Percentiles rank a stretch among this genome's conserved stretches.
phyloP scores from a whole-genome alignment of 2,329 filamentous ascomycete species.

The Venturiaceae sp. region DNA sequence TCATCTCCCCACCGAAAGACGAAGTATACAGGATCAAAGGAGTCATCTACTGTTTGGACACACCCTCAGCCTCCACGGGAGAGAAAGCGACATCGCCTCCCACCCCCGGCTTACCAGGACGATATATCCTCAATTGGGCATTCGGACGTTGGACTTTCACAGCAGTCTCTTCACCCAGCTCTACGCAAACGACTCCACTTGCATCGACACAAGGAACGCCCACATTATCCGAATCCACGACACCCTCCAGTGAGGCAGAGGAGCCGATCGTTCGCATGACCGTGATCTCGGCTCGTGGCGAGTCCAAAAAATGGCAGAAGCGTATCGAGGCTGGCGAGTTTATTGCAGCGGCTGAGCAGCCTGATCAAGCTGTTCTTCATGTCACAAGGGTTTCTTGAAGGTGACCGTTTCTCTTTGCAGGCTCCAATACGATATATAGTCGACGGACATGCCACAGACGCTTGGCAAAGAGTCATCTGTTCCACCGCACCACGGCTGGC shows the following conservation, averaged over 20 bases:
- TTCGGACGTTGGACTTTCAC: slow-evolving; percentile 95
- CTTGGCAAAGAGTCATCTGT: too few relatives aligned
- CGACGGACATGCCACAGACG: too few relatives aligned
- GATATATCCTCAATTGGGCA: slow-evolving; percentile 96
- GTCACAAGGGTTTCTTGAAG: not conserved
- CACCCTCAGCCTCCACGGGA: slow-evolving; percentile 38
- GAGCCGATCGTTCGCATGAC: slow-evolving; percentile 59
- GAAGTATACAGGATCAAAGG: slow-evolving; percentile 94
- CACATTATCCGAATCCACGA: slow-evolving; percentile 15
- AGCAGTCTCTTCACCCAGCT: slow-evolving; percentile 30
- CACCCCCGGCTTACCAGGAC: slow-evolving; percentile 29
- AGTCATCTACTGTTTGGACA: slow-evolving; percentile 38
- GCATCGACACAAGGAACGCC: slow-evolving; percentile 16
- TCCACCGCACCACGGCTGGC: too few relatives aligned
- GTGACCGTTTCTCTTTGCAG: too few relatives aligned
- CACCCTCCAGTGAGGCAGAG: slow-evolving; percentile 33
- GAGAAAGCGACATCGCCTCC: slow-evolving; percentile 19
- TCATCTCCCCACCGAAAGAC: slow-evolving; percentile 73
- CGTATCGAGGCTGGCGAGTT: slow-evolving; percentile 50
- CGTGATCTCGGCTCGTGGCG: slow-evolving; percentile 62
- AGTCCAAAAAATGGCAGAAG: slow-evolving; percentile 70
- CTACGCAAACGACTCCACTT: slow-evolving; percentile 14
- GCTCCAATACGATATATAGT: too few relatives aligned
- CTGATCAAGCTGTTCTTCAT: not conserved
- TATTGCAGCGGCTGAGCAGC: slow-evolving; percentile 10